Evolutionary conservation across 768 basidiomycete species (phyloP), one percentile per base, ranked within the genome.

Genomic region (Mycena pura): DNA sequence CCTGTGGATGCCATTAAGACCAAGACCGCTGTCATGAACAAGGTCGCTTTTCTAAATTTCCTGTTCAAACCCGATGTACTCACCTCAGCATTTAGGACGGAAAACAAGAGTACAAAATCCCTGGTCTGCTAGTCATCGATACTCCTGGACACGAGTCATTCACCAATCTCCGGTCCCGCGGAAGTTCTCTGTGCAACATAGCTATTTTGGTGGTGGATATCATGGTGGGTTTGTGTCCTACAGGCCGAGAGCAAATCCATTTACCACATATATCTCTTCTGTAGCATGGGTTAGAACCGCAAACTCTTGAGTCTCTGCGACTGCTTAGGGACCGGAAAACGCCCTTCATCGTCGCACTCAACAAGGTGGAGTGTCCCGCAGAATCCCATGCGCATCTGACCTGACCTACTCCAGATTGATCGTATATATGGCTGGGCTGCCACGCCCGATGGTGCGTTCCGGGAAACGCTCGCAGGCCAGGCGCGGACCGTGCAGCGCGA

Each of bases 71-170:
- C 28, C 15, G 22, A 31, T 64, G 24, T 14, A 34, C 40, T 62
- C 24, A 57, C 22, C 43, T 19, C 47, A 34, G 31, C 38, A n/a
- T 46, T 10, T 69, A 93, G 91, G 90, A 93, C 67, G 88, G 87
- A 60, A 74, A 75, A 39, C 89, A 92, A 77, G 93, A 99, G 68
- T 98, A 96, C 83, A 97, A 98, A 77, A 89, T 98, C 62, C 97
- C 97, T 32, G 97, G 97, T 74, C 84, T 99, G 15, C 83, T 99
- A 55, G 74, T 99, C 68, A 99, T 99, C 68, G 97, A 99, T 73
- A 99, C 97, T 2, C 97, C 97, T 56, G 97, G 97, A 56, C 97
- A 99, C 87, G 97, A 99, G 78, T 96, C 95, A 6, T 99, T 99
- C 84, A 95, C 95, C 8, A 99, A 99, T 75, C 76, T 99, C 73